Base-by-base conservation (phyloP, 2,329 filamentous ascomycete genomes). In the Mariannaea elegans region DNA sequence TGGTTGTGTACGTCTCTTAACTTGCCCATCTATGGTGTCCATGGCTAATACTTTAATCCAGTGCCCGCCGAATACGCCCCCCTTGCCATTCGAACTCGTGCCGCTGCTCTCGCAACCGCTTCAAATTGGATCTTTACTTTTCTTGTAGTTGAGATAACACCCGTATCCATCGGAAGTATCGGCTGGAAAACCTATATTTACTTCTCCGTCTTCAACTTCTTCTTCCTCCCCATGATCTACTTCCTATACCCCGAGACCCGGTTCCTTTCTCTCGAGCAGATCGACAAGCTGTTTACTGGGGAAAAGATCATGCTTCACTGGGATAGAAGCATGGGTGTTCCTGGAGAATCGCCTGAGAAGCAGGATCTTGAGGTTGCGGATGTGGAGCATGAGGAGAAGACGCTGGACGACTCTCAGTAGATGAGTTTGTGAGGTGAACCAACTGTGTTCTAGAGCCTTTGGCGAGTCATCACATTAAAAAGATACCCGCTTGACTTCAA, bases 161-260 rank as follows among this genome's bases (percentile, higher is more conserved):
- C 76, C 1, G 67, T 77, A 8, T 75, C 73, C 7, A 77, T 79
- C 56, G 62, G 61, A 1, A 74, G 67, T 49, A 75, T 79, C 34
- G 75, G 76, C 12, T 77, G 73, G 71, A 69, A 69, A 55, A 77
- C 75, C 12, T 80, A 77, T 58, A 62, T 77, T 47, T 74, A 77
- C 48, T 79, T 78, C 56, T 69, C 71, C 39, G 66, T 76, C 58
- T 75, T 77, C 65, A 77, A 79, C 62, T 68, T 73, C 32, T 54
- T 60, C 38, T 76, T 76, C 56, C 74, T 82, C 14, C 79, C 79
- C 1, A 73, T 80, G 57, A 78, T 83, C 10, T 83, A 78, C 65
- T 79, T 81, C 64, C 79, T 80, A 67, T 83, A 80, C 62, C 81
- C 80, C 1, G 81, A 84, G 63, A 84, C 82, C 0, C 78, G 78